Evolutionary conservation across 495 filamentous ascomycete genomes (phyloP).

Genomic region (Hyaloscypha bicolor): DNA sequence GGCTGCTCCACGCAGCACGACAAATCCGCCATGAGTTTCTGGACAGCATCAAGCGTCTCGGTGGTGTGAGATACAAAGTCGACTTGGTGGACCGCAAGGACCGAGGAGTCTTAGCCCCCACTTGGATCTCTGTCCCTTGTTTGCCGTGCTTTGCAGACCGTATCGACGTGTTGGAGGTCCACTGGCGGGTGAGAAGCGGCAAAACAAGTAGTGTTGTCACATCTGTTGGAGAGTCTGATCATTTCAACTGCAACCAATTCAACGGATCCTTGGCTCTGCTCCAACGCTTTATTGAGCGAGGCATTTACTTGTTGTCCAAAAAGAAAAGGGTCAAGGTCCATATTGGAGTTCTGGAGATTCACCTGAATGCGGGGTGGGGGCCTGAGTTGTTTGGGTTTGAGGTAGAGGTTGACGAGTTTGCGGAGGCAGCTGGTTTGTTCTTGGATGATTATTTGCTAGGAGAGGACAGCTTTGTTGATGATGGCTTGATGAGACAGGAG

Average conservation of each 20-base stretch:
- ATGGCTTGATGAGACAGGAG: neutral
- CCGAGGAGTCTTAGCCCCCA: neutral
- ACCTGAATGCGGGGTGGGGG: neutral
- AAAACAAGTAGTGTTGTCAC: slow-evolving; percentile 2
- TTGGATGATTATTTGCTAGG: neutral
- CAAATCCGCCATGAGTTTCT: slow-evolving; percentile 1
- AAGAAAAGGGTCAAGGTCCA: neutral
- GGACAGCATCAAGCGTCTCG: neutral
- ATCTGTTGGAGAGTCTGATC: neutral
- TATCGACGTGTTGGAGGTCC: neutral
- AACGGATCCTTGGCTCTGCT: neutral
- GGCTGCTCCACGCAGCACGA: neutral
- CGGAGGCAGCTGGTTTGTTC: neutral
- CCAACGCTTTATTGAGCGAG: neutral
- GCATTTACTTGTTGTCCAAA: neutral
- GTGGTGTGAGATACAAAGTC: neutral
- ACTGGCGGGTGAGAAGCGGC: neutral
- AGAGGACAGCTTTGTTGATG: neutral
- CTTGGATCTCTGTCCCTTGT: neutral
- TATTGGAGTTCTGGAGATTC: slow-evolving; percentile 2
- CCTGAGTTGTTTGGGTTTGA: too few relatives aligned
- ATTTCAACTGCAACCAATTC: neutral
- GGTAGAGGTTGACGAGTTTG: neutral
- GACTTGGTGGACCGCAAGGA: slow-evolving; percentile 2
- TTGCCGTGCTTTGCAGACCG: neutral